Percentiles rank a stretch among this genome's conserved stretches.
Conservation (phyloP, 352 stramenopile genomes). For the Globisporangium emineosum region DNA sequence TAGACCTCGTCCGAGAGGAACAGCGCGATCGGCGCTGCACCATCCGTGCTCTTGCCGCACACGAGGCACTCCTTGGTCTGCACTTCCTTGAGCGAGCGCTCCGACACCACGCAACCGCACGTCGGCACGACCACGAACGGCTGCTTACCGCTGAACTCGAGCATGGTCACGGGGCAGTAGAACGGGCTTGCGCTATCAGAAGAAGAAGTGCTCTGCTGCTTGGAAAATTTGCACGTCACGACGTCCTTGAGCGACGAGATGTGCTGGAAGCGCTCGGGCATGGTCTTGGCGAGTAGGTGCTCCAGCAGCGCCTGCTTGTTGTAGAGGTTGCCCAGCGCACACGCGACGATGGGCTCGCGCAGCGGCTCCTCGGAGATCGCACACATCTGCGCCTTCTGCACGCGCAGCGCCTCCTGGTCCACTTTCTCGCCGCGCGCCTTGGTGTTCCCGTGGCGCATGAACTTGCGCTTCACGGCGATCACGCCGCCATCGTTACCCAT, state of each 20-base stretch:
- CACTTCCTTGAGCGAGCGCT: constrained; percentile 85
- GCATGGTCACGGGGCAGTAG: constrained; percentile 83
- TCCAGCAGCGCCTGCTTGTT: constrained; percentile 90
- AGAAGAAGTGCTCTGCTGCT: not conserved
- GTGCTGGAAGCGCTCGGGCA: constrained; percentile 74
- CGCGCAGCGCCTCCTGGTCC: constrained; percentile 52
- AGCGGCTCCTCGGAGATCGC: constrained; percentile 81
- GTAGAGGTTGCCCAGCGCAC: constrained; percentile 88
- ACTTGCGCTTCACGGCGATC: constrained; percentile 93
- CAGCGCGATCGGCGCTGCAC: constrained; percentile 56
- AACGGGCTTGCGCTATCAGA: constrained; percentile 9
- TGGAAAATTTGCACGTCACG: constrained; percentile 62
- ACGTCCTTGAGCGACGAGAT: constrained; percentile 88
- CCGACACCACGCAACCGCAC: constrained; percentile 88
- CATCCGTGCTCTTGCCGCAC: constrained; percentile 53
- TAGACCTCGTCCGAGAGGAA: constrained; percentile 61
- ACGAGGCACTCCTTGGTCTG: constrained; percentile 64
- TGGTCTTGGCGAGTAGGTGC: constrained; percentile 72
- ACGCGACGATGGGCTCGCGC: constrained; percentile 82
- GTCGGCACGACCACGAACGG: constrained; percentile 78
- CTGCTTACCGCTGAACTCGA: constrained; percentile 86
- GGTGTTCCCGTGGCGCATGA: constrained; percentile 86
- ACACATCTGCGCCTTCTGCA: constrained; percentile 69
- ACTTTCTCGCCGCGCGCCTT: constrained; percentile 68
- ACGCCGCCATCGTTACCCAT: constrained; percentile 94